Conservation (phyloP, 23 red algal genomes). For the Chondrus crispus region DNA sequence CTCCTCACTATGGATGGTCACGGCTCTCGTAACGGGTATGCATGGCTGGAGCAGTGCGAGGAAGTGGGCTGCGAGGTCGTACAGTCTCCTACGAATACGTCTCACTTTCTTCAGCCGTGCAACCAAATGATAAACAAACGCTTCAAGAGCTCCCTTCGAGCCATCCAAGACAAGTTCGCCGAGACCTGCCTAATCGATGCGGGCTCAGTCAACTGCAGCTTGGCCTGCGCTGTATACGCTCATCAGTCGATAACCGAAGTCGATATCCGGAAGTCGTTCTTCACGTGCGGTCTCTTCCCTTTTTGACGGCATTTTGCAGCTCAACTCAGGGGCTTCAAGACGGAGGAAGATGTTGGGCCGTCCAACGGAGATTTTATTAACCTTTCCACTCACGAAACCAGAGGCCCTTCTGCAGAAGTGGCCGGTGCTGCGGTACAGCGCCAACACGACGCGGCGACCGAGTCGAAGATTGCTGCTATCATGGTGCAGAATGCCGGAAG, state of each 20-base stretch:
- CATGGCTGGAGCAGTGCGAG: not conserved
- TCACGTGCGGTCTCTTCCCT: not conserved
- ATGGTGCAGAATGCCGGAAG: no score
- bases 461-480: no score
- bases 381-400: no score
- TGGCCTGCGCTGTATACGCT: constrained; percentile 1
- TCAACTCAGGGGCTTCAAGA: no score
- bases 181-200: not conserved
- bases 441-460: no score
- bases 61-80: not conserved
- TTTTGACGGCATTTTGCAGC: not conserved
- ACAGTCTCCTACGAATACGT: not conserved
- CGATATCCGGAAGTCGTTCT: not conserved
- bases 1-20: not conserved
- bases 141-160: not conserved
- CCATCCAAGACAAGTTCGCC: not conserved
- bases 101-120: not conserved
- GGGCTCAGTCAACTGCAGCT: not conserved
- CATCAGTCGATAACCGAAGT: not conserved
- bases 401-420: no score
- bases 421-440: no score
- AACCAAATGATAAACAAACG: not conserved
- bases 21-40: not conserved
- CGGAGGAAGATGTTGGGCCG: no score
- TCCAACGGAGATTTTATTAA: no score